A percentile compares a stretch with the other conserved stretches of the same genome.
Evolutionary conservation across 192 early-diverging fungal species (phyloP).

Genomic region (Mortierella hygrophila): DNA sequence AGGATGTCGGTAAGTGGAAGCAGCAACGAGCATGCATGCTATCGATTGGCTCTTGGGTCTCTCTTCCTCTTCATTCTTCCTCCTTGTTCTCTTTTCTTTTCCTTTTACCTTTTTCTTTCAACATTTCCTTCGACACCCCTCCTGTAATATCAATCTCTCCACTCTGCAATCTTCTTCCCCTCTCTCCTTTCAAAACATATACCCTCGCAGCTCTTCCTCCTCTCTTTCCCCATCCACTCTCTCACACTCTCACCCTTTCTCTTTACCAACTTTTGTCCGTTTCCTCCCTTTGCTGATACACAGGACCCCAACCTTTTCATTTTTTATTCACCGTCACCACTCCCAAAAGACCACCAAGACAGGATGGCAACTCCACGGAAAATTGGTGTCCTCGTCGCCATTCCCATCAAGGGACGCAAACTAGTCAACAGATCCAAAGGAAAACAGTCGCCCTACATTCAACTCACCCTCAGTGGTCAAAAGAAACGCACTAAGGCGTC

Average conservation of each 20-base stretch:
- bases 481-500: conserved; percentile 53
- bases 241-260: conserved; percentile 12
- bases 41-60: no score
- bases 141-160: not conserved
- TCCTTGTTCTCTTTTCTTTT: not conserved
- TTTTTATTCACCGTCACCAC: no score
- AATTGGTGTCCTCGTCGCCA: conserved; percentile 43
- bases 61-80: not conserved
- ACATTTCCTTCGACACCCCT: not conserved
- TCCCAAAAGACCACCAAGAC: no score
- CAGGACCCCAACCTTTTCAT: no score
- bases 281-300: not conserved
- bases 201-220: no score
- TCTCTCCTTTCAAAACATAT: not conserved
- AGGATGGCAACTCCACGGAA: conserved; percentile 25
- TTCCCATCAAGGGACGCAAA: conserved; percentile 52
- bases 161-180: not conserved
- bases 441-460: conserved; percentile 52
- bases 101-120: not conserved
- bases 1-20: no score
- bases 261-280: not conserved
- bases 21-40: no score
- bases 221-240: not conserved
- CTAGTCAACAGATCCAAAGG: conserved; percentile 34
- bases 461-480: conserved; percentile 37